Evolutionary conservation across 208 protist genomes (phyloP).

Genomic region (Acanthamoeba castellanii): DNA sequence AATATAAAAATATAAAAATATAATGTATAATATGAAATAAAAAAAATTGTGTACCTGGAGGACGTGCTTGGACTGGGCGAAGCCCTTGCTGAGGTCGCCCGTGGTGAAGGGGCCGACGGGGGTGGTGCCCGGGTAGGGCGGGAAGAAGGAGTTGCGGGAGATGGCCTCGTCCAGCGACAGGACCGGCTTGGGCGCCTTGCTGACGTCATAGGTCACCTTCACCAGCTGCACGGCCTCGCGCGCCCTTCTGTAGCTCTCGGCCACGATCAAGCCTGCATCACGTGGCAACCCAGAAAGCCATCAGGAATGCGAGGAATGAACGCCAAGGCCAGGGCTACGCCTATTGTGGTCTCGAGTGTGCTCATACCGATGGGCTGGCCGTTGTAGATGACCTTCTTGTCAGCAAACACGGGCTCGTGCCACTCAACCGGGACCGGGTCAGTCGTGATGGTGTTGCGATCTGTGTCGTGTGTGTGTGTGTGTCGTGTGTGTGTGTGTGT

Average conservation of each 20-base stretch:
- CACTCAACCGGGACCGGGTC: conserved; percentile 1
- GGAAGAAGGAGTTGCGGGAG: conserved; percentile 30
- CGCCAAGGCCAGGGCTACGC: too few species aligned
- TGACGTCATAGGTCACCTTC: background rate
- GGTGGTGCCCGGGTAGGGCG: conserved; percentile 10
- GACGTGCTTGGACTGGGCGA: conserved; percentile 1
- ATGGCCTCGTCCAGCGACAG: conserved; percentile 43
- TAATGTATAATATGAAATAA: too few species aligned
- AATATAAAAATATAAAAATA: too few species aligned
- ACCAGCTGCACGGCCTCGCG: background rate
- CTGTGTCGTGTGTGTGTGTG: background rate
- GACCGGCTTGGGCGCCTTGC: conserved; percentile 46
- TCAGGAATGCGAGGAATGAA: too few species aligned
- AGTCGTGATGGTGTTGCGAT: conserved; percentile 10
- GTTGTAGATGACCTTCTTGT: conserved; percentile 40
- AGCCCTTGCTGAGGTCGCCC: conserved; percentile 43
- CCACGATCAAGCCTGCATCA: background rate
- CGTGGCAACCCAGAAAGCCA: too few species aligned
- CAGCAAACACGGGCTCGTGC: conserved; percentile 17
- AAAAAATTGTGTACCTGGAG: conserved; percentile 9
- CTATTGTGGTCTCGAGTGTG: too few species aligned
- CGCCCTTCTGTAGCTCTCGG: background rate
- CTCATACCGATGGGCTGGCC: conserved; percentile 58
- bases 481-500: too few species aligned
- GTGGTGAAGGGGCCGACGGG: conserved; percentile 31